These are phyloP conservation scores for Fusarium mexicanum DNA, from an alignment of 2,329 filamentous ascomycete genomes.

Conservation along the genomic window DNA sequence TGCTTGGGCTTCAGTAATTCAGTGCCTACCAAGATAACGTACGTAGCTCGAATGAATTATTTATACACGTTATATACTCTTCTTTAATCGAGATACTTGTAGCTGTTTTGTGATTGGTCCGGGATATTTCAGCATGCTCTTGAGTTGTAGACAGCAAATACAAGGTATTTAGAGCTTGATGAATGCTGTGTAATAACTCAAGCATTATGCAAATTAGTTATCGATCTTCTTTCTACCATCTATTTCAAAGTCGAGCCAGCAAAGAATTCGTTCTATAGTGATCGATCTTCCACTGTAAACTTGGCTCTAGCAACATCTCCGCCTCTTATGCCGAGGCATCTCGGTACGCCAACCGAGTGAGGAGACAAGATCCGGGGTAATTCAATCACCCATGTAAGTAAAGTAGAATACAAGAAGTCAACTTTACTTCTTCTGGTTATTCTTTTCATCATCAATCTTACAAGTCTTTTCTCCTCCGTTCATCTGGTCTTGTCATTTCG, in stretches of 20 bases:
- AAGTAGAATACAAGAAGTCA: constrained; percentile 9
- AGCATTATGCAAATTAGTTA: neutral
- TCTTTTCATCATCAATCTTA: neutral
- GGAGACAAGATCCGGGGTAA: constrained; percentile 25
- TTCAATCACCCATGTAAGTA: constrained; percentile 6
- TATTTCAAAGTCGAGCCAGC: neutral
- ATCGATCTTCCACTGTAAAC: neutral
- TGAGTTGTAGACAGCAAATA: neutral
- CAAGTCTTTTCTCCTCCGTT: neutral
- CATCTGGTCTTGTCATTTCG: no score
- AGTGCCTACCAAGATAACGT: neutral
- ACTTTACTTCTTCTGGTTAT: neutral
- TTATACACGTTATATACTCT: neutral
- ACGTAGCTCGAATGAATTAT: neutral
- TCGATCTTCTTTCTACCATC: no score
- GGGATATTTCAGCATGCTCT: neutral
- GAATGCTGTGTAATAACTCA: neutral
- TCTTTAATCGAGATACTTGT: neutral
- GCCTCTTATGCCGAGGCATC: constrained; percentile 13
- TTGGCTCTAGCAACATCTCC: constrained; percentile 4
- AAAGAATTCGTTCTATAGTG: neutral
- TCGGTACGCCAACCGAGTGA: neutral
- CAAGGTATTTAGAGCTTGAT: neutral
- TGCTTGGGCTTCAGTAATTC: neutral
- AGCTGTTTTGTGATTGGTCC: neutral